phyloP scores from a whole-genome alignment of 352 stramenopile genomes.

The Thraustotheca clavata region DNA sequence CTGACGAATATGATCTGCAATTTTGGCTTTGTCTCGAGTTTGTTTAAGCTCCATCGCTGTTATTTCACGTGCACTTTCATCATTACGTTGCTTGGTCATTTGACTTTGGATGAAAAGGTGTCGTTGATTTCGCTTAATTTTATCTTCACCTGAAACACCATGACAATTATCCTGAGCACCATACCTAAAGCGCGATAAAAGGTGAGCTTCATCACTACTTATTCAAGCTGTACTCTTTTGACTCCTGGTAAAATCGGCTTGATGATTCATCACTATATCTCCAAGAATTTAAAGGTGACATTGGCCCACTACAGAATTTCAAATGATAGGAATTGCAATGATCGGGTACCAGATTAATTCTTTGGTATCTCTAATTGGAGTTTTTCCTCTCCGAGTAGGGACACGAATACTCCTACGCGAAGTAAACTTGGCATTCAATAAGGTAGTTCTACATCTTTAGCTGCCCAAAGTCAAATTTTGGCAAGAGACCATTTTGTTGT shows the following conservation, averaged over 20 bases:
- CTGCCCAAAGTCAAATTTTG: slow-evolving; percentile 13
- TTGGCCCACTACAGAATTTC: background rate
- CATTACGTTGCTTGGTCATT: slow-evolving; percentile 7
- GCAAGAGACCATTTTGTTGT: background rate
- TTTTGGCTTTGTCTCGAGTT: background rate
- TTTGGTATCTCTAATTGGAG: background rate
- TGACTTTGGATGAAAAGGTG: background rate
- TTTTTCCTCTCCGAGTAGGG: slow-evolving; percentile 9
- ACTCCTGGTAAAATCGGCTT: background rate
- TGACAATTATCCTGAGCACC: background rate
- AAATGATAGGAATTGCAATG: background rate
- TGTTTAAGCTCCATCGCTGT: background rate
- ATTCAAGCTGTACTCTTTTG: background rate
- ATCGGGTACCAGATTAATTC: slow-evolving; percentile 1
- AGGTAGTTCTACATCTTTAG: background rate
- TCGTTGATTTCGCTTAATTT: background rate
- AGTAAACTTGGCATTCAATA: background rate
- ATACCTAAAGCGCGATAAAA: background rate
- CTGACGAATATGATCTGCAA: background rate
- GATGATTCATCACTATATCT: background rate
- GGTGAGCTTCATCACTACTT: background rate
- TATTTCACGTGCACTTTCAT: background rate
- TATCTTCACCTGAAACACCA: background rate
- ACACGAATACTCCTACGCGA: background rate
- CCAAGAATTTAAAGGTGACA: slow-evolving; percentile 2